Base-by-base conservation (phyloP, 2,329 filamentous ascomycete species). In the Colletotrichum navitas region DNA sequence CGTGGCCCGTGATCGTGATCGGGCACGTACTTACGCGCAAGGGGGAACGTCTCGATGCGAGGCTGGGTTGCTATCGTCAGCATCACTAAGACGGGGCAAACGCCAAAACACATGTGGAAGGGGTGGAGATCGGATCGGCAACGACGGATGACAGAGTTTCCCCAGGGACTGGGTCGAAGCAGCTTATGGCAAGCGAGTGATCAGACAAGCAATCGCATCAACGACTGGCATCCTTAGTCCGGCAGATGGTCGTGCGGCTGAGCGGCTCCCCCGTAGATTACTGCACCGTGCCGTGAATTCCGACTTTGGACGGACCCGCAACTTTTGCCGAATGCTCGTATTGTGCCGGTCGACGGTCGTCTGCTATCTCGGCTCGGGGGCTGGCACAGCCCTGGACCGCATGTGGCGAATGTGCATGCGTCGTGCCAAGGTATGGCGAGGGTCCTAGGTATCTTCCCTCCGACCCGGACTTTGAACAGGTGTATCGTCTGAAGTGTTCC, bases 401-500 rank as follows among this genome's bases (percentile, higher is more conserved):
- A n/a, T 41, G 7, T n/a, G 18, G 18, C n/a, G 8, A 39, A 21
- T 7, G 39, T 49, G n/a, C n/a, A 16, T 34, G 49, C 54, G 29
- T 52, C 52, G 68, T 68, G 45, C 18, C 21, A 18, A 43, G 41
- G 18, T 43, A 21, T 59, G 58, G 58, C 41, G 36, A 29, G 12
- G 32, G n/a, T 14, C 41, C 29, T 55, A n/a, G n/a, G n/a, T n/a
- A 21, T 54, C n/a, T 24, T 12, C 10, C 11, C 45, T 58, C 51
- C 58, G 58, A 59, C 63, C 68, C 63, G 51, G 62, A 34, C 51
- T 36, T 39, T 61, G n/a, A 36, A 64, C 54, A 39, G 32, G 51
- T 58, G 68, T 63, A 68, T 68, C 68, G 68, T 68, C 68, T 63
- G 64, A 68, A 58, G 58, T 59, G n/a, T 52, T 71, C 29, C 68